phyloP scores from a whole-genome alignment of 2,329 filamentous ascomycete genomes.

The Hypoxylon sp. region DNA sequence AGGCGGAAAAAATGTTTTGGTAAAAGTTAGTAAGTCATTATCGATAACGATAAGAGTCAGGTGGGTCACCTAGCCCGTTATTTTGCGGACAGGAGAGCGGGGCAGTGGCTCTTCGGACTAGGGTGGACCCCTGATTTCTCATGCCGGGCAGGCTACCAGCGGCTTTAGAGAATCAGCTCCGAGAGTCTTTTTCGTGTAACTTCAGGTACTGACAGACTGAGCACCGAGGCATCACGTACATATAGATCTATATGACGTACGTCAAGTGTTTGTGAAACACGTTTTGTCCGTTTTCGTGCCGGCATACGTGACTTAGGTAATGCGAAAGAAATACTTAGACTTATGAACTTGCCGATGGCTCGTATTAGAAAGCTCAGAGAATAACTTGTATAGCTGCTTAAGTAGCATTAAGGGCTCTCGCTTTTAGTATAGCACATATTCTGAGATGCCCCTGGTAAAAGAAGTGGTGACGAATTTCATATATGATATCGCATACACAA shows the following conservation, averaged over 20 bases:
- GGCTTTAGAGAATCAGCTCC: conserved; percentile 24
- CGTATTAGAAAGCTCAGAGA: not conserved
- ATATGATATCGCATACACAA: conserved; percentile 9
- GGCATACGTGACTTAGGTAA: not conserved
- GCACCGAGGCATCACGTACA: not conserved
- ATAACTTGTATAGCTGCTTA: not conserved
- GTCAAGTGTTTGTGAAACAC: not conserved
- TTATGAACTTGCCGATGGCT: not conserved
- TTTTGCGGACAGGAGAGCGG: conserved; percentile 3
- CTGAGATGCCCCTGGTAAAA: not conserved
- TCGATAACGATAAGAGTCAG: conserved; percentile 36
- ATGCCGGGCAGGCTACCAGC: conserved; percentile 35
- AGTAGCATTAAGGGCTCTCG: not conserved
- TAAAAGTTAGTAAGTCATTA: conserved; percentile 17
- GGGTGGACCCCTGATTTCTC: conserved; percentile 21
- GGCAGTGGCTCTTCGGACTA: conserved; percentile 1
- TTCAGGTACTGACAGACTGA: conserved; percentile 1
- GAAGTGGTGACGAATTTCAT: conserved; percentile 9
- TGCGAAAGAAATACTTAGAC: not conserved
- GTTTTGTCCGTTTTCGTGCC: not conserved
- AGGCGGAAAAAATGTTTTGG: conserved; percentile 32
- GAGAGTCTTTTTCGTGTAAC: not conserved
- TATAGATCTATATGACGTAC: not conserved
- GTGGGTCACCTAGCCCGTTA: conserved; percentile 4
- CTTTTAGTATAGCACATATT: not conserved